Evolutionary conservation across 345 rosid genomes (phyloP), one percentile per base, ranked within the genome.

Genomic region (Syzygium aromaticum): DNA sequence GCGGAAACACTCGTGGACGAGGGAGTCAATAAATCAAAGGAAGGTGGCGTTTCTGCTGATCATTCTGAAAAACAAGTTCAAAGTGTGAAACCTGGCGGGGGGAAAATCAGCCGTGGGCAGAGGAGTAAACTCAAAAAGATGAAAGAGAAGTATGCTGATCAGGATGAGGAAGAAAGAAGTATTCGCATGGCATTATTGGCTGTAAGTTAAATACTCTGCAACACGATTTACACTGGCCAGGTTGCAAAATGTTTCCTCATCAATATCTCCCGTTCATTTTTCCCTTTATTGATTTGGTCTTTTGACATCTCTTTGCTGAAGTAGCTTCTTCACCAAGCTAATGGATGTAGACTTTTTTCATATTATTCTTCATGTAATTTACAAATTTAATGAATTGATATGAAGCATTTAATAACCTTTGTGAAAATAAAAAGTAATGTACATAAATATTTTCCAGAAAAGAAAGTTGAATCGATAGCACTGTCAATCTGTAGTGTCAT

Each of bases 111-210:
- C 88, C 99, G 99, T 89, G 98, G 99, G 87, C 98, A 95, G 92
- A 95, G 87, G 89, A 92, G 98, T 56, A 98, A 96, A 89, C 95
- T 95, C 67, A 98, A 96, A 94, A 98, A 96, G 93, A 98, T 96
- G 93, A 96, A 98, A 95, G 99, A 96, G 93, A 98, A 96, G 91
- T 98, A 96, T 90, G 98, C 96, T 43, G 91, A 96, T 91, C 99
- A 98, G 91, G 99, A 98, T 59, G 99, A 98, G 92, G 99, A 98
- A 92, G 98, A 95, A 91, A 93, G 97, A 90, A 86, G 89, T 85
- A 95, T 94, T 84, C 92, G 97, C 85, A 95, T 98, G 97, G 96
- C 97, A 43, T 92, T 98, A 90, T 90, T 98, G 89, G 97, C 96
- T 84, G 99, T 96, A 93, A 94, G 99, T 94, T 89, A 86, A 46